Conservation (phyloP, 73 alveolate species). For the Breviolum minutum region DNA sequence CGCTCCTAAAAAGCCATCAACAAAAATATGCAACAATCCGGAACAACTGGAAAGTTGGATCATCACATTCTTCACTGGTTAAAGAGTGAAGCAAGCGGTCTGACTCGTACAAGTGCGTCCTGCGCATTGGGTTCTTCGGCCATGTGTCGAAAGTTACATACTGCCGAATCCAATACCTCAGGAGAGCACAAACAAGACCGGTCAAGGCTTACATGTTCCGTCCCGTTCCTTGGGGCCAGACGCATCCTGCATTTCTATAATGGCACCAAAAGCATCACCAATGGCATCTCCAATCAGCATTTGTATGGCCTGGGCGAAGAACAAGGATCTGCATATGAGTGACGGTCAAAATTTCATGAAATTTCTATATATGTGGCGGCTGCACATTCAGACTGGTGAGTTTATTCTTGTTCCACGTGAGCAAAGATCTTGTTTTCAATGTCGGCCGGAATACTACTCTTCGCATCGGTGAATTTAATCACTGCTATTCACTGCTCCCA, state of each 20-base stretch:
- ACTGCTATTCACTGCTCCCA: too few relatives aligned
- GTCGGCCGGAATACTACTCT: too few relatives aligned
- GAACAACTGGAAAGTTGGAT: too few relatives aligned
- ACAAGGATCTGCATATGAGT: not conserved
- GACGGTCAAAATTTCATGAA: not conserved
- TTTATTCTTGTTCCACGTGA: not conserved
- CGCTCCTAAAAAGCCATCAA: conserved; percentile 10
- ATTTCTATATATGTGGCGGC: not conserved
- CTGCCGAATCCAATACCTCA: conserved; percentile 71
- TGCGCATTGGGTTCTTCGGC: conserved; percentile 84
- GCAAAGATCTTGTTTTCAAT: too few relatives aligned
- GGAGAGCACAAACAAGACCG: not conserved
- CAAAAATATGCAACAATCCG: too few relatives aligned
- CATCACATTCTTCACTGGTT: too few relatives aligned
- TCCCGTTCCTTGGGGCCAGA: not conserved
- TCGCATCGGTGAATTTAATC: too few relatives aligned
- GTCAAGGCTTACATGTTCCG: too few relatives aligned
- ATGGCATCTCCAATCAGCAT: conserved; percentile 76
- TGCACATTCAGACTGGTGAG: not conserved
- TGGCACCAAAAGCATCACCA: conserved; percentile 84
- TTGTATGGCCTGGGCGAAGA: conserved; percentile 15
- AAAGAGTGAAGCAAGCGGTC: too few relatives aligned
- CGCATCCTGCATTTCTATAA: conserved; percentile 88
- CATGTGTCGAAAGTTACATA: conserved; percentile 33
- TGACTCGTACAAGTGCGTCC: not conserved